Evolutionary conservation across 345 rosid species (phyloP).

Genomic region (Citrus sinensis): DNA sequence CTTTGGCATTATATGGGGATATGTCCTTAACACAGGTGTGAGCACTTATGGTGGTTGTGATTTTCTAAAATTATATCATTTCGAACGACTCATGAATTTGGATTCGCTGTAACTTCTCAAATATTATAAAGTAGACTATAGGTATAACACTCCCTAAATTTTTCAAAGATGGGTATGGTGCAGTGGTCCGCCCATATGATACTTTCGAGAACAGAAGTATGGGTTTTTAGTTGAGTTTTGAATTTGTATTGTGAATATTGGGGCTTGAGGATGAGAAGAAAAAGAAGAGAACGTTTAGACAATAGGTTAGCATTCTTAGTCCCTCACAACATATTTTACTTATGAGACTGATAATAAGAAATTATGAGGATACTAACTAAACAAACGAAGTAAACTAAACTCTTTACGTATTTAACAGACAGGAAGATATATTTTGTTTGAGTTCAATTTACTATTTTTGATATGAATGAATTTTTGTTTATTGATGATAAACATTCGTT

Average conservation of each 20-base stretch:
- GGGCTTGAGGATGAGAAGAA: neutral
- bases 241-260: neutral
- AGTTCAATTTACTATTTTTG: neutral
- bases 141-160: neutral
- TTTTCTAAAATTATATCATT: neutral
- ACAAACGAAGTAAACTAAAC: neutral
- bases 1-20: conserved; percentile 91
- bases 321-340: neutral
- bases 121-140: neutral
- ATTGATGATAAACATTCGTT: neutral
- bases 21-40: conserved; percentile 86
- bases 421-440: neutral
- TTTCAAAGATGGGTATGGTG: neutral
- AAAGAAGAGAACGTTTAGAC: neutral
- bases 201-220: neutral
- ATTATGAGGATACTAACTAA: neutral
- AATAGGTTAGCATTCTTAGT: neutral
- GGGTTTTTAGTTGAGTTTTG: neutral
- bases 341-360: neutral
- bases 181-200: neutral
- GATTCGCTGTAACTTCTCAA: neutral
- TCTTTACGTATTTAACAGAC: neutral
- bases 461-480: neutral
- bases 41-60: conserved; percentile 6
- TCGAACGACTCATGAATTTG: neutral